Evolutionary conservation across 306 rosid genomes (phyloP).

Genomic region (Prunus armeniaca): DNA sequence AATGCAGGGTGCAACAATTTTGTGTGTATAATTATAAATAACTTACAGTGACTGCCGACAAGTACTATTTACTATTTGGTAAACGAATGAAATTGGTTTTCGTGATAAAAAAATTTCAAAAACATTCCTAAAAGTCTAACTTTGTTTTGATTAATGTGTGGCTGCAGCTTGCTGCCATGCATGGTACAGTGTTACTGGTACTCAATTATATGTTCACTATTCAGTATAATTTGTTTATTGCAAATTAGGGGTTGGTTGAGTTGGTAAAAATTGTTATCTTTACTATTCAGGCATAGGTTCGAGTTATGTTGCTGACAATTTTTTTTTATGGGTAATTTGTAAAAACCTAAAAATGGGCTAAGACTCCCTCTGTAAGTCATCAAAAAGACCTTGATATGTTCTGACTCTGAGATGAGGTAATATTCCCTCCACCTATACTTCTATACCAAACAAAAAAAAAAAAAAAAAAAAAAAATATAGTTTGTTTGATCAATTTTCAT

Average conservation of each 20-base stretch:
- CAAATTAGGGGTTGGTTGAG: too few species aligned
- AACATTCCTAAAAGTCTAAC: not conserved
- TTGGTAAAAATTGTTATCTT: too few species aligned
- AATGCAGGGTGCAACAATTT: not conserved
- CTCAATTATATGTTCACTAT: too few species aligned
- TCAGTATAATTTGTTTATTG: not conserved
- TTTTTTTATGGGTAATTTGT: rapidly evolving
- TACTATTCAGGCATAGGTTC: too few species aligned
- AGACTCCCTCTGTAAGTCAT: rapidly evolving
- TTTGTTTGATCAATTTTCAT: too few species aligned
- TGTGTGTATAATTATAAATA: not conserved
- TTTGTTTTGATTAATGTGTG: not conserved
- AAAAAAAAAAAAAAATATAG: too few species aligned
- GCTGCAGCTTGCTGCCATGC: not conserved
- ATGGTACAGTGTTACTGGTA: not conserved
- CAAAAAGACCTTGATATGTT: too few species aligned
- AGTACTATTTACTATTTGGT: not conserved
- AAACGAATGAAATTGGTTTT: not conserved
- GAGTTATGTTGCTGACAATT: rapidly evolving
- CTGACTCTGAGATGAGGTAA: rapidly evolving
- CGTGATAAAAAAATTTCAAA: not conserved
- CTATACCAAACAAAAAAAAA: too few species aligned
- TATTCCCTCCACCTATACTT: too few species aligned
- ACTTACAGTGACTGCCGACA: not conserved
- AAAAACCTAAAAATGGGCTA: too few species aligned